phyloP scores from a whole-genome alignment of 805 yeast genomes.

The Metschnikowia baotianmanensis region DNA sequence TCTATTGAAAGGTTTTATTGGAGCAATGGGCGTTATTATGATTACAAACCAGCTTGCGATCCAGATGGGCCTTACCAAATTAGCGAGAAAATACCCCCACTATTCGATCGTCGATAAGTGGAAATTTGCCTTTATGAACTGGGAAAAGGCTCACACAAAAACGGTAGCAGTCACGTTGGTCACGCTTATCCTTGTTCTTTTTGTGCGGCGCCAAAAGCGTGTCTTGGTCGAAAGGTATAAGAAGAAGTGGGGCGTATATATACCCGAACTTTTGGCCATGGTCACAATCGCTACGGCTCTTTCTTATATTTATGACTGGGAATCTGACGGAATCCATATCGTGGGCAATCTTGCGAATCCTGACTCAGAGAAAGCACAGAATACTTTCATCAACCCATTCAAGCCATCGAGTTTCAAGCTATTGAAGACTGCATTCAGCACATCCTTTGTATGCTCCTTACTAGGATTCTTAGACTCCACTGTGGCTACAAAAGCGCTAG shows the following conservation, averaged over 20 bases:
- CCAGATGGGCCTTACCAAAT: constrained; percentile 39
- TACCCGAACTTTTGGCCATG: constrained; percentile 35
- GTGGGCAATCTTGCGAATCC: constrained; percentile 26
- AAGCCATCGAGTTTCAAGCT: constrained; percentile 18
- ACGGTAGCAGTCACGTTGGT: constrained; percentile 19
- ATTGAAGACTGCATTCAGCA: constrained; percentile 25
- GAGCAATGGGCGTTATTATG: constrained; percentile 85
- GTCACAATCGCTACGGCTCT: constrained; percentile 27
- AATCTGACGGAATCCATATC: constrained; percentile 26
- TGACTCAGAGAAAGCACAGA: neutral
- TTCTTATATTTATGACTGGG: constrained; percentile 28
- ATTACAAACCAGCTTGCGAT: constrained; percentile 51
- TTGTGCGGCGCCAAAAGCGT: constrained; percentile 21
- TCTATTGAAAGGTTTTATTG: constrained; percentile 74
- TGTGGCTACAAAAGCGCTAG: constrained; percentile 33
- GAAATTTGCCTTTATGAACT: constrained; percentile 9
- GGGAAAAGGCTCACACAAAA: constrained; percentile 9
- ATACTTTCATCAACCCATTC: constrained; percentile 24
- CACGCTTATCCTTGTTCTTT: constrained; percentile 24
- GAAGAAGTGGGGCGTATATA: constrained; percentile 22
- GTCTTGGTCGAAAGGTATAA: constrained; percentile 18
- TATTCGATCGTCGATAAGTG: constrained; percentile 16
- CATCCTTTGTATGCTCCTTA: constrained; percentile 33
- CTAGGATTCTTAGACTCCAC: constrained; percentile 36
- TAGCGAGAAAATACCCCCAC: constrained; percentile 23